A percentile compares a stretch with the other conserved stretches of the same genome.
These are phyloP conservation scores for Chlorencoelia australis DNA, from an alignment of 2,329 filamentous ascomycete species.

Conservation along the genomic window DNA sequence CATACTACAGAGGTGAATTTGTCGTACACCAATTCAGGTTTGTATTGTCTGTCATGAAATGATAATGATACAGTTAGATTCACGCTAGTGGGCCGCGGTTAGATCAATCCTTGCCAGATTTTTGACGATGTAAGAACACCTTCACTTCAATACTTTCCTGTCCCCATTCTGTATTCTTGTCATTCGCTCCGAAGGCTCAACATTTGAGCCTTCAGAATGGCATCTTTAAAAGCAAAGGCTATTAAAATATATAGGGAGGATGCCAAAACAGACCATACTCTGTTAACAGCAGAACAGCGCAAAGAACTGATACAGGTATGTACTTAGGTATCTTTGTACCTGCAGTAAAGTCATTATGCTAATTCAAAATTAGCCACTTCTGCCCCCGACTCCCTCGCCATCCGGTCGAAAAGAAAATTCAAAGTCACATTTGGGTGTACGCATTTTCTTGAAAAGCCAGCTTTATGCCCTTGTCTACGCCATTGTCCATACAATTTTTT, in stretches of 20 bases:
- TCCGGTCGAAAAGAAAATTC: constrained; percentile 15
- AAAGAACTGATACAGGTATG: constrained; percentile 36
- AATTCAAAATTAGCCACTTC: constrained; percentile 21
- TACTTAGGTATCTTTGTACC: constrained; percentile 3
- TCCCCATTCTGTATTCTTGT: too few species aligned
- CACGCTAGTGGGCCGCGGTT: too few species aligned
- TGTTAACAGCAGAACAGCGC: constrained; percentile 34
- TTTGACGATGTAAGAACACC: too few species aligned
- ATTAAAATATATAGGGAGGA: constrained; percentile 35
- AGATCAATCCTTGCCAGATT: too few species aligned
- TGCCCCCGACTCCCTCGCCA: constrained; percentile 21
- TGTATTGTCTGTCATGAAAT: too few species aligned
- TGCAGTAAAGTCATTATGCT: constrained; percentile 4
- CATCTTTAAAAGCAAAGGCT: constrained; percentile 3
- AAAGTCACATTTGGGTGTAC: constrained; percentile 41
- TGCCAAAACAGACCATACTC: constrained; percentile 33
- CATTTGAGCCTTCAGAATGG: too few species aligned
- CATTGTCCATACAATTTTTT: constrained; percentile 72
- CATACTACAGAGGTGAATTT: too few species aligned
- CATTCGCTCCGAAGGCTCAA: too few species aligned
- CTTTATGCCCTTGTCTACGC: constrained; percentile 59
- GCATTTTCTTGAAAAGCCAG: constrained; percentile 50
- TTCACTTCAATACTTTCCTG: too few species aligned
- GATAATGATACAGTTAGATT: too few species aligned
- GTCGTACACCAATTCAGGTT: too few species aligned